Conservation (phyloP, 2,329 filamentous ascomycete genomes). For the Venturia aucupariae region DNA sequence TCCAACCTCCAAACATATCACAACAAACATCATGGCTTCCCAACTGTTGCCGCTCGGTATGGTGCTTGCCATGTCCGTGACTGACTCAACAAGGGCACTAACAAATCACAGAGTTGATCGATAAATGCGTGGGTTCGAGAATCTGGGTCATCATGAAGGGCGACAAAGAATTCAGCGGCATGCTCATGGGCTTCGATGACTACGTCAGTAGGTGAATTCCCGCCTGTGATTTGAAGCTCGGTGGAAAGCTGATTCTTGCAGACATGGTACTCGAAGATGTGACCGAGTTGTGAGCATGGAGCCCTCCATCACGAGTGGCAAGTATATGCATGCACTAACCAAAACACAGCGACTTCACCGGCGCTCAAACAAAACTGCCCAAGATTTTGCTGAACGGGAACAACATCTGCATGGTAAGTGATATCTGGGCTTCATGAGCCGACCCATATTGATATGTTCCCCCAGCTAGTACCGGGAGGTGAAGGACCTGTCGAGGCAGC, state of each 20-base stretch:
- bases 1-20: too few species aligned
- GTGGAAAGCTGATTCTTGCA: slow-evolving; percentile 30
- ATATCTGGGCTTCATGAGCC: not conserved
- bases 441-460: not conserved
- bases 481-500: slow-evolving; percentile 10
- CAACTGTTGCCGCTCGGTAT: slow-evolving; percentile 29
- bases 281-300: slow-evolving; percentile 70
- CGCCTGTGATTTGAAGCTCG: too few species aligned
- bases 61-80: not conserved
- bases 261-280: slow-evolving; percentile 98
- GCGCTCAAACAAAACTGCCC: slow-evolving; percentile 75
- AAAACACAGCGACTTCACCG: slow-evolving; percentile 69
- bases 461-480: slow-evolving; percentile 14
- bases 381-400: slow-evolving; percentile 97
- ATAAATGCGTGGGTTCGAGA: slow-evolving; percentile 94
- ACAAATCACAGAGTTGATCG: slow-evolving; percentile 71
- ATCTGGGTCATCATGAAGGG: slow-evolving; percentile 99
- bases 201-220: slow-evolving; percentile 80
- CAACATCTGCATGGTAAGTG: slow-evolving; percentile 93
- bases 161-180: slow-evolving; percentile 96
- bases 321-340: not conserved
- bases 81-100: not conserved
- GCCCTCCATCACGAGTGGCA: not conserved
- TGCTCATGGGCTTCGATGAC: slow-evolving; percentile 91
- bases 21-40: slow-evolving; percentile 19